These are phyloP conservation scores for Beauveria australis DNA, from an alignment of 2,329 filamentous ascomycete genomes.

Conservation along the genomic window DNA sequence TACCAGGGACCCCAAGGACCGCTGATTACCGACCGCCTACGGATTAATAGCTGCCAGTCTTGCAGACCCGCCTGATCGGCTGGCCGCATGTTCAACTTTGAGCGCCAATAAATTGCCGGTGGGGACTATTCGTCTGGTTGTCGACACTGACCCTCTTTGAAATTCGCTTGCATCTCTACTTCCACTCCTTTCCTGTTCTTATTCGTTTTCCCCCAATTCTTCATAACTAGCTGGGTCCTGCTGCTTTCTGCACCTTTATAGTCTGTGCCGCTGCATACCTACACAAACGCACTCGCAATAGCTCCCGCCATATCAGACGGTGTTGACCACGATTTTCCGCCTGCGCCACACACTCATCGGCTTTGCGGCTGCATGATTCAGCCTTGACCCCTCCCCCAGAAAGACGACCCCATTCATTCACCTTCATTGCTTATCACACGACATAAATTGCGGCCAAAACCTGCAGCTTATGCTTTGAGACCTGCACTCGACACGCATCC, in stretches of 20 bases:
- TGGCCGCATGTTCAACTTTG: conserved; percentile 16
- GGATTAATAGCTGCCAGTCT: neutral
- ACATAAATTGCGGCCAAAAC: neutral
- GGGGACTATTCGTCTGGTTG: conserved; percentile 1
- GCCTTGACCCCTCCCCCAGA: conserved; percentile 8
- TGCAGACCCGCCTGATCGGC: conserved; percentile 17
- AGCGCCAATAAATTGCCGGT: conserved; percentile 16
- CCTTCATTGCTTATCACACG: neutral
- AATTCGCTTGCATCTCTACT: neutral
- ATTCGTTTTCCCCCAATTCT: neutral
- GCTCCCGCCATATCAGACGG: neutral
- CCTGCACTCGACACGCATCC: neutral
- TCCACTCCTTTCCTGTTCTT: neutral
- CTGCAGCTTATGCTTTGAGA: neutral
- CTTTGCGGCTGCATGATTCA: neutral
- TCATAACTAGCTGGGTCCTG: neutral
- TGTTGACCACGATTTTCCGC: neutral
- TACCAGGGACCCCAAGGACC: neutral
- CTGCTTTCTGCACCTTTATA: neutral
- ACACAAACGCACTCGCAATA: neutral
- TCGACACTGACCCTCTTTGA: conserved; percentile 2
- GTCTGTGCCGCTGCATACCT: neutral
- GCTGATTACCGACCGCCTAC: neutral
- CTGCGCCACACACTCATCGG: conserved; percentile 5
- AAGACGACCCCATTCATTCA: neutral